Conservation (phyloP, 139 green algal genomes). For the Pleodorina starrii region DNA sequence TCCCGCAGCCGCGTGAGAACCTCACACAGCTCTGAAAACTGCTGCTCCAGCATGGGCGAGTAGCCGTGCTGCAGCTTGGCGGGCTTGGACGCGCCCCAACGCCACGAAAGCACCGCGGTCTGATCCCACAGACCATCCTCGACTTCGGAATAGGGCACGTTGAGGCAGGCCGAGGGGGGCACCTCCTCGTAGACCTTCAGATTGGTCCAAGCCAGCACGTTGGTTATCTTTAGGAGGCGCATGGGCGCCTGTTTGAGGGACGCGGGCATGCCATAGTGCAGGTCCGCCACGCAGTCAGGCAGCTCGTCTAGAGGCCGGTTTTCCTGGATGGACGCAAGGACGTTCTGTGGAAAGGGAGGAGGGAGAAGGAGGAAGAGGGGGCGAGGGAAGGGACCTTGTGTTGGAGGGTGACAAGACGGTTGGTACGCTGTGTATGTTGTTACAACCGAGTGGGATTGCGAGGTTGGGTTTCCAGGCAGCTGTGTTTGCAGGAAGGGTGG, state of each 20-base stretch:
- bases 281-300: not conserved
- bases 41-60: not conserved
- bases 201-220: not conserved
- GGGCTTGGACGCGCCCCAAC: conserved; percentile 10
- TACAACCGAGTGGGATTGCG: too few relatives aligned
- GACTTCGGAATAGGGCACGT: conserved; percentile 13
- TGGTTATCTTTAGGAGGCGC: conserved; percentile 20
- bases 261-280: conserved; percentile 33
- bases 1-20: not conserved
- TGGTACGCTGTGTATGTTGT: too few relatives aligned
- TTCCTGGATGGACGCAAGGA: not conserved
- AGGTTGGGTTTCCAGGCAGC: too few relatives aligned
- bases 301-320: conserved; percentile 10
- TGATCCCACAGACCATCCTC: not conserved
- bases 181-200: conserved; percentile 28
- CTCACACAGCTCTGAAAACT: not conserved
- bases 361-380: not conserved
- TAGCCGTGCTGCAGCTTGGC: not conserved
- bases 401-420: too few relatives aligned
- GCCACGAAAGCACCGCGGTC: conserved; percentile 1
- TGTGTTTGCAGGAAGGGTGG: too few relatives aligned
- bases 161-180: not conserved
- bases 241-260: not conserved
- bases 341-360: not conserved
- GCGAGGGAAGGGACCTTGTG: too few relatives aligned